phyloP scores from a whole-genome alignment of 352 stramenopile species.

The Phytophthora crassamura region DNA sequence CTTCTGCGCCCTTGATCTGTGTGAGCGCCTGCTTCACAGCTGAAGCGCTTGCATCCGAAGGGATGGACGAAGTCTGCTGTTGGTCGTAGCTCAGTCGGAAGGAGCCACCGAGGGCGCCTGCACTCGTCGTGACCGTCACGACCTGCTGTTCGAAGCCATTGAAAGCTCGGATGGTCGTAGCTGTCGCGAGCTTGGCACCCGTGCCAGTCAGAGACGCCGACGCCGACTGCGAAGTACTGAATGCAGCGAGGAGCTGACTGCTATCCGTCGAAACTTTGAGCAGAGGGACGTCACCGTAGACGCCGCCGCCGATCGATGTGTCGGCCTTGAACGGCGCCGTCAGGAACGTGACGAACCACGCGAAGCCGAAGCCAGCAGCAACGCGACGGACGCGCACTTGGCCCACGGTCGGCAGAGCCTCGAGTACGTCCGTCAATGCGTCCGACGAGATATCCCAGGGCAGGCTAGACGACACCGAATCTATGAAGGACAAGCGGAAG shows the following conservation, averaged over 20 bases:
- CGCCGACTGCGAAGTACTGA: constrained; percentile 49
- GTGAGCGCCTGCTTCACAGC: constrained; percentile 63
- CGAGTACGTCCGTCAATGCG: constrained; percentile 77
- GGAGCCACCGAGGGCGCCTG: constrained; percentile 74
- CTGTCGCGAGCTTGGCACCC: constrained; percentile 72
- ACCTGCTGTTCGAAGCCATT: constrained; percentile 94
- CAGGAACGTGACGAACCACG: constrained; percentile 86
- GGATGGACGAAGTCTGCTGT: constrained; percentile 74
- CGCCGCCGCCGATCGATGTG: constrained; percentile 30
- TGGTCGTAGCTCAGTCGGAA: constrained; percentile 91
- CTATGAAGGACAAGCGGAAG: constrained; percentile 87
- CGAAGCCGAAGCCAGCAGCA: constrained; percentile 76
- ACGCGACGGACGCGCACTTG: constrained; percentile 75
- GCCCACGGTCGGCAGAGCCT: constrained; percentile 86
- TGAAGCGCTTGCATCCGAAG: constrained; percentile 67
- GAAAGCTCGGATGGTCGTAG: constrained; percentile 86
- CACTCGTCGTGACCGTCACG: constrained; percentile 73
- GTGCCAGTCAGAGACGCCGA: constrained; percentile 75
- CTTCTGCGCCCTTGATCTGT: constrained; percentile 42
- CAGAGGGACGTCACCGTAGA: constrained; percentile 60
- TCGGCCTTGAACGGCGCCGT: constrained; percentile 51
- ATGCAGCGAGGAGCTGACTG: constrained; percentile 62
- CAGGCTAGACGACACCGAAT: constrained; percentile 72
- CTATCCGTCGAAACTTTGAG: constrained; percentile 80
- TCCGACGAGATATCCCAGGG: constrained; percentile 80